Evolutionary conservation across 2,329 filamentous ascomycete genomes (phyloP).

Genomic region (Xylariaceae sp.): DNA sequence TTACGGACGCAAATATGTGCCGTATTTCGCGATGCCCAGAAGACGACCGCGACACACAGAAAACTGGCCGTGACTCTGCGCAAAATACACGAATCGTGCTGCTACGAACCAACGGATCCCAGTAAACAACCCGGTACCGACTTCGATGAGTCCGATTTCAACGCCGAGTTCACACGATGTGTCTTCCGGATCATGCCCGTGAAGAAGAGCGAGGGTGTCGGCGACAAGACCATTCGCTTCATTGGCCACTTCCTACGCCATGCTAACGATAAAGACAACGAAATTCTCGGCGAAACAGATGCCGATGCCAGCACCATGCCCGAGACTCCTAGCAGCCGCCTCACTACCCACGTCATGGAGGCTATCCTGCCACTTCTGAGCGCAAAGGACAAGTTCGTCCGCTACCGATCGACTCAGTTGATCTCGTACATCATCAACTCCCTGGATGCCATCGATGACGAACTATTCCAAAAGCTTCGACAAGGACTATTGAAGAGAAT

Average conservation of each 20-base stretch:
- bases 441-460: slow-evolving; percentile 85
- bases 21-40: slow-evolving; percentile 77
- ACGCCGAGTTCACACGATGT: slow-evolving; percentile 76
- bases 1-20: slow-evolving; percentile 69
- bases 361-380: slow-evolving; percentile 69
- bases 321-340: slow-evolving; percentile 77
- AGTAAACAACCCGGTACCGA: slow-evolving; percentile 55
- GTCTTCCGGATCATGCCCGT: slow-evolving; percentile 76
- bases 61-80: slow-evolving; percentile 83
- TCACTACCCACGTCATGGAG: slow-evolving; percentile 69
- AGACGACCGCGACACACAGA: slow-evolving; percentile 81
- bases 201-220: slow-evolving; percentile 85
- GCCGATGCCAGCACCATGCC: slow-evolving; percentile 65
- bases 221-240: slow-evolving; percentile 81
- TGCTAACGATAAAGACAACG: slow-evolving; percentile 64
- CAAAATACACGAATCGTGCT: slow-evolving; percentile 85
- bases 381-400: slow-evolving; percentile 87
- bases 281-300: slow-evolving; percentile 59
- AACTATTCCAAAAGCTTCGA: slow-evolving; percentile 77
- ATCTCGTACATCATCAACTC: slow-evolving; percentile 90
- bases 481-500: slow-evolving; percentile 77
- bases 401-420: slow-evolving; percentile 84
- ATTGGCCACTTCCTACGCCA: slow-evolving; percentile 79
- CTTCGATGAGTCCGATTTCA: slow-evolving; percentile 82
- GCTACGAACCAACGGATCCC: slow-evolving; percentile 53